A percentile compares a stretch with the other conserved stretches of the same genome.
phyloP scores from a whole-genome alignment of 305 asterid species.

The Galium porrigens region DNA sequence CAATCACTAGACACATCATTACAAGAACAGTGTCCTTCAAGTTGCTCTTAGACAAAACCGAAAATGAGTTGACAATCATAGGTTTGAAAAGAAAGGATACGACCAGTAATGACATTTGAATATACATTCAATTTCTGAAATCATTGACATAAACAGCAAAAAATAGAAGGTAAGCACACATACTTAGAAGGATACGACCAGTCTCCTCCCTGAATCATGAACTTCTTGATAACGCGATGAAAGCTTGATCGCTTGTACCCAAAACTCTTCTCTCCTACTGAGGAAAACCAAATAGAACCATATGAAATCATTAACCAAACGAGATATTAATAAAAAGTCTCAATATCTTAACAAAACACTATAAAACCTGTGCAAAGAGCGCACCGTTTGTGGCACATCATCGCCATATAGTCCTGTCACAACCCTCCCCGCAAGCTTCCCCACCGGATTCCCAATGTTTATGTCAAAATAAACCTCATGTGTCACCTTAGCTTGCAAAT shows the following conservation, averaged over 20 bases:
- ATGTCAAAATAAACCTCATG: constrained; percentile 69
- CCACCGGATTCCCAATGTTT: constrained; percentile 84
- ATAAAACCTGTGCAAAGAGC: constrained; percentile 77
- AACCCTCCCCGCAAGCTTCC: constrained; percentile 73
- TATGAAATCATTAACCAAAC: constrained; percentile 3
- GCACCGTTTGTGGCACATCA: constrained; percentile 76
- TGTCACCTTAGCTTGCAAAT: constrained; percentile 72
- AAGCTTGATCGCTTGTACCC: constrained; percentile 77
- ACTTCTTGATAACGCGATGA: constrained; percentile 83
- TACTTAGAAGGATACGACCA: too few relatives aligned
- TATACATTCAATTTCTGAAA: neutral
- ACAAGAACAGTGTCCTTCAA: neutral
- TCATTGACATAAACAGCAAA: neutral
- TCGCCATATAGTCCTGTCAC: constrained; percentile 85
- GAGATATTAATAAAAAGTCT: neutral
- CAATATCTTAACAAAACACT: constrained; percentile 3
- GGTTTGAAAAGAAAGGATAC: neutral
- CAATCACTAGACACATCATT: neutral
- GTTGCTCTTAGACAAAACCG: neutral
- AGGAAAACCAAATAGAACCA: constrained; percentile 4
- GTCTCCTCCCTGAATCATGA: constrained; percentile 98
- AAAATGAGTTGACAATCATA: neutral
- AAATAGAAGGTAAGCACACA: constrained; percentile 1
- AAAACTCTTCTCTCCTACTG: constrained; percentile 82
- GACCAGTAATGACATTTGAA: neutral